Percentiles rank a stretch among this genome's conserved stretches.
These are phyloP conservation scores for Globisporangium echinulatum DNA, from an alignment of 352 stramenopile species.

Conservation along the genomic window DNA sequence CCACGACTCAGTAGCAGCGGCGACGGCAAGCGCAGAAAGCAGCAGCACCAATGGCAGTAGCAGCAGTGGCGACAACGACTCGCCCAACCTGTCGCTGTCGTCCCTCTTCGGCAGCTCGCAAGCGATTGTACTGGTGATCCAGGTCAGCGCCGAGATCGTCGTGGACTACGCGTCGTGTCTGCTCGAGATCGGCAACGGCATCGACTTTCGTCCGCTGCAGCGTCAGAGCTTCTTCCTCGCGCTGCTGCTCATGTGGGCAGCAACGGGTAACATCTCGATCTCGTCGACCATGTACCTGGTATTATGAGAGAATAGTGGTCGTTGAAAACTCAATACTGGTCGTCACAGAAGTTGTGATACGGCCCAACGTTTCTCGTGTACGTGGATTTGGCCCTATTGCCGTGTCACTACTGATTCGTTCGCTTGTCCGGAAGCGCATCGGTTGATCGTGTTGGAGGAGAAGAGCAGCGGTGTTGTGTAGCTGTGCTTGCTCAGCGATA, in stretches of 20 bases:
- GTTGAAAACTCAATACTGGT: neutral
- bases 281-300: neutral
- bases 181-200: slow-evolving; percentile 14
- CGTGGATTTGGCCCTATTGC: no score
- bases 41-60: neutral
- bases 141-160: slow-evolving; percentile 16
- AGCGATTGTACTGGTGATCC: slow-evolving; percentile 7
- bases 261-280: neutral
- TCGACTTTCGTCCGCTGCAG: slow-evolving; percentile 14
- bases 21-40: neutral
- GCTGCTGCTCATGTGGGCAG: slow-evolving; percentile 2
- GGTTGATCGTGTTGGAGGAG: neutral
- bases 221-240: slow-evolving; percentile 12
- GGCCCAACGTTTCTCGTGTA: no score
- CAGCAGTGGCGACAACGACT: neutral
- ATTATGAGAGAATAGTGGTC: neutral
- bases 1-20: slow-evolving; percentile 1
- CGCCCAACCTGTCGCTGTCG: neutral
- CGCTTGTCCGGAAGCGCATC: no score
- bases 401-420: no score
- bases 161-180: slow-evolving; percentile 19
- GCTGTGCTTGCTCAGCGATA: neutral
- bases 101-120: slow-evolving; percentile 5
- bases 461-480: neutral
- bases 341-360: no score